Conservation (phyloP, 805 yeast genomes). For the Henningerozyma blattae region DNA sequence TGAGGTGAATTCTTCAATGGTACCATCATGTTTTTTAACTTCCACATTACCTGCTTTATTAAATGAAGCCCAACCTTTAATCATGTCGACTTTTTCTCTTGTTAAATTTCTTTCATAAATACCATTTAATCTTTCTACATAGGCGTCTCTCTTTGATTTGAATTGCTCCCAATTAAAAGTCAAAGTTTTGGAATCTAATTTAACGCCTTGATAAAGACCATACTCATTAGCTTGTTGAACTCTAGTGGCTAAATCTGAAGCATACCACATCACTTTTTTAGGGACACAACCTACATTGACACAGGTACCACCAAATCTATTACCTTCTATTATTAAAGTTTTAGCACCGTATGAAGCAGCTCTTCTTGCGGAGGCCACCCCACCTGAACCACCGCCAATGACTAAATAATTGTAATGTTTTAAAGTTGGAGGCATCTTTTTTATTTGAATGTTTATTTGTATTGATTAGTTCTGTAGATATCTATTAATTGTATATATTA, state of each 20-base stretch:
- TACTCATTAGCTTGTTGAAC: constrained; percentile 67
- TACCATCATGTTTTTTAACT: constrained; percentile 56
- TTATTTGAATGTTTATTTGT: neutral
- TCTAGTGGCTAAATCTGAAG: constrained; percentile 76
- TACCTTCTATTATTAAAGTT: constrained; percentile 69
- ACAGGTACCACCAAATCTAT: constrained; percentile 92
- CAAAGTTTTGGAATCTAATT: constrained; percentile 36
- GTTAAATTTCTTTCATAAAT: constrained; percentile 80
- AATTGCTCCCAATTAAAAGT: constrained; percentile 74
- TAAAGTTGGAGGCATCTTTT: constrained; percentile 43
- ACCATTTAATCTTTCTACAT: constrained; percentile 76
- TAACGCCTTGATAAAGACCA: constrained; percentile 55
- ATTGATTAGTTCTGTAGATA: neutral
- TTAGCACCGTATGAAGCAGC: constrained; percentile 93
- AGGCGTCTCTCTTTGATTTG: constrained; percentile 87
- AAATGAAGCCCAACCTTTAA: constrained; percentile 81
- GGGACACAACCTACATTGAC: constrained; percentile 99
- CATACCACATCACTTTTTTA: constrained; percentile 98
- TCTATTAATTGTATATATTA: too few species aligned
- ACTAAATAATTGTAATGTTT: constrained; percentile 72
- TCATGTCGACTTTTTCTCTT: constrained; percentile 79
- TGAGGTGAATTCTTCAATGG: constrained; percentile 52
- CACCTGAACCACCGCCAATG: constrained; percentile 99
- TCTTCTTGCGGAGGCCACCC: constrained; percentile 96
- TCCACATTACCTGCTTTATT: constrained; percentile 61